Evolutionary conservation across 257 asterid species (phyloP), one percentile per base, ranked within the genome.

Genomic region (Ballota nigra): DNA sequence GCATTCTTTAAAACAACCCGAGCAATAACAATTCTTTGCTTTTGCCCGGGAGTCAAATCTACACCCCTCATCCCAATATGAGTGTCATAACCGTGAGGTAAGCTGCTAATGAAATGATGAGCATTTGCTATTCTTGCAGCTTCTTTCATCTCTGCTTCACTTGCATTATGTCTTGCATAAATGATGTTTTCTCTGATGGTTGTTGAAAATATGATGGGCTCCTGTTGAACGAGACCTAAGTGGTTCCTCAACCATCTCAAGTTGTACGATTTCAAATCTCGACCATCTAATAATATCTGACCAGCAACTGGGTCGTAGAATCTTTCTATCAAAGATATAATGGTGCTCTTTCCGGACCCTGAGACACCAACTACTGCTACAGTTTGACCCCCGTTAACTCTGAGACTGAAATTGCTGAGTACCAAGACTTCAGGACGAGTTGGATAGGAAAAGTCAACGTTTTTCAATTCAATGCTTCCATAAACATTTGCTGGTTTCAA

Each of bases 31-130:
- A 95, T 92, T 68, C 99, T 81, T 78, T 95, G 99, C 72, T 95
- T 95, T 78, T 95, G 99, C 26, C 99, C 99, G 0, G 98, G 99
- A 15, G 99, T 95, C 68, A 95, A 85, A 88, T 95, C 98, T n/a
- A 95, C 96, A 3, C 97, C 99, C 85, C 99, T 86, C 99, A 95
- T 95, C 67, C 99, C 99, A 18, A 95, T 96, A 63, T 95, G 98
- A 8, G 99, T 95, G 80, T 95, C 99, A 13, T 95, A 95, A n/a
- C 99, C 99, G 45, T 95, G 96, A 77, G 99, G 99, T 81, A 95
- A 87, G 79, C 97, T 95, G 88, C 99, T 95, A 56, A 95, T 95
- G 74, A 95, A 95, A 80, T 95, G 99, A 84, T 95, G 99, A 68
- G 99, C 99, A 66, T 95, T 95, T 43, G 99, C 98, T 68, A 95